Evolutionary conservation across 2,329 filamentous ascomycete genomes (phyloP), one percentile per base, ranked within the genome.

Genomic region (Stagonosporopsis tanaceti): DNA sequence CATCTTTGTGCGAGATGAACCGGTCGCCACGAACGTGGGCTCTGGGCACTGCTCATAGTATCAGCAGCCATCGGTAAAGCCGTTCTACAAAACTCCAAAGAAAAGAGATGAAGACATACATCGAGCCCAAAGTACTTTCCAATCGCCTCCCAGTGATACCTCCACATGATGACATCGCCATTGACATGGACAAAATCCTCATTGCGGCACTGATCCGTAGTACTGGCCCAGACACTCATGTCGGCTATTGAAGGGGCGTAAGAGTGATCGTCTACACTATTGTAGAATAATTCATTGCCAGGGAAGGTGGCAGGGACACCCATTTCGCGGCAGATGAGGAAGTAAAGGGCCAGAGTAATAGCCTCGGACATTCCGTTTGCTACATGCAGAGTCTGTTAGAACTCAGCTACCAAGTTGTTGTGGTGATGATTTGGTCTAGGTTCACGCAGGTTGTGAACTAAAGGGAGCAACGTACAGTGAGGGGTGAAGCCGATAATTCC

Each of bases 351-450:
- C 8, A 51, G 15, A n/a, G 38, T 41, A n/a, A 51, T 22, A 12
- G 48, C 48, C 4, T 30, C 38, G 8, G 48, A 51, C 48, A 51
- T 51, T 3, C 48, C 48, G 28, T 34, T 51, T 6, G 30, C 46
- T 6, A 34, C 6, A 28, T 3, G 40, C 15, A 15, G 15, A 15
- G 6, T 28, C 27, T 28, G 27, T 28, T 28, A 28, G 27, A 2
- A 7, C 27, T 28, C 27, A 28, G 1, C 1, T 28, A 9, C 27
- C 27, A 28, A 28, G 27, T 6, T 28, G 6, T 28, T 28, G 27
- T 9, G 27, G 27, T 28, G 15, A 12, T 22, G 15, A 25, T 41
- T 3, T 15, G 20, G 22, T 41, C 20, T 27, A 27, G 11, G 20
- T 25, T 20, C 6, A 25, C 9, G 6, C 8, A 3, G 22, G 8